Evolutionary conservation across 108 stramenopile genomes (phyloP), one percentile per base, ranked within the genome.

Genomic region (Phaeodactylum tricornutum): DNA sequence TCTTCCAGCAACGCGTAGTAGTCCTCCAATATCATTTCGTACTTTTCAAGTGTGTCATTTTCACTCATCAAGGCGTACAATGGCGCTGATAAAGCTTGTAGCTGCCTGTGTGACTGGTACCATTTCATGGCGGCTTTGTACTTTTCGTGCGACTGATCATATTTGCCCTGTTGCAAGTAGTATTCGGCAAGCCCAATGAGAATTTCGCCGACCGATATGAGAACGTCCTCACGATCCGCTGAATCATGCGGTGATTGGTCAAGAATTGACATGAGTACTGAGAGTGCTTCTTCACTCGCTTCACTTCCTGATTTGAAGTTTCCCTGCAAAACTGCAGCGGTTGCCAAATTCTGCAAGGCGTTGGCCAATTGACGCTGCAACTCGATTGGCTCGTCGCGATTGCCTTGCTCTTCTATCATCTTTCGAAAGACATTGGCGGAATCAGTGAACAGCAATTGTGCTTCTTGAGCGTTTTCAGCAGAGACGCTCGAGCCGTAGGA

Each of bases 301-400:
- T 21, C 16, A 15, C 21, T 43, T 6, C 34, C 35, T 12, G 4
- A 9, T 9, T 50, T 17, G n/a, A 28, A 50, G 15, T 53, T 26
- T 27, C 41, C 53, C 19, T 22, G 22, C 20, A 16, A 43, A 5
- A 32, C 15, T 21, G 40, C n/a, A 16, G 31, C 28, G 24, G 53
- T 37, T 21, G 20, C 53, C 4, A 43, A 41, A 45, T 53, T 40
- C 26, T 46, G 53, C 53, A 53, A 43, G 3, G 53, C 53, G 7
- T 20, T 45, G 15, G 35, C 53, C 41, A 53, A 22, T 53, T 32
- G 53, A 23, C 12, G 19, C 21, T 24, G 5, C 7, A n/a, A 20
- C 14, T 9, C 39, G n/a, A n/a, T n/a, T n/a, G n/a, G n/a, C n/a
- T n/a, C n/a, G n/a, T n/a, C n/a, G n/a, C n/a, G n/a, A n/a, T n/a